Evolutionary conservation across 106 monocot genomes (phyloP).

Genomic region (Posidonia australis): DNA sequence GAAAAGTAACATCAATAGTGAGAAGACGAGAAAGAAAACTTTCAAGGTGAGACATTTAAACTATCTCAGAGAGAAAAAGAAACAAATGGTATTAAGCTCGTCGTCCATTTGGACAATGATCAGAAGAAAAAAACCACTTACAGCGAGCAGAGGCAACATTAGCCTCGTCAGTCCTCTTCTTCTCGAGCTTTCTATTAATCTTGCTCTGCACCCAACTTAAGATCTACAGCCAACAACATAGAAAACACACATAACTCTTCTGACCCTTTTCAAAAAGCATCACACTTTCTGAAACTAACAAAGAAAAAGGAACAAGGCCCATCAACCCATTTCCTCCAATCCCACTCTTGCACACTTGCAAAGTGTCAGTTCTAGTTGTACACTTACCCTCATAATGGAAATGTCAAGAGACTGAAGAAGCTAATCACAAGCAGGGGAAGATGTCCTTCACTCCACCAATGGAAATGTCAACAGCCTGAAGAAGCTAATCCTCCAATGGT

Average conservation of each 20-base stretch:
- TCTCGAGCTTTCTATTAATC: background rate
- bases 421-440: too few species aligned
- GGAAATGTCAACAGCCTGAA: too few species aligned
- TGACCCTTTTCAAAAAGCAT: too few species aligned
- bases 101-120: background rate
- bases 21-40: too few species aligned
- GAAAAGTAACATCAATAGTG: too few species aligned
- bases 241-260: background rate
- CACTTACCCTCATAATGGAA: conserved; percentile 5
- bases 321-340: background rate
- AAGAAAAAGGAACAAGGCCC: background rate
- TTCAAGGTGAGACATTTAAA: too few species aligned
- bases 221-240: conserved; percentile 3
- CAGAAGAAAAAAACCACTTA: background rate
- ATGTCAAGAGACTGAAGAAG: background rate
- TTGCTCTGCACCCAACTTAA: conserved; percentile 8
- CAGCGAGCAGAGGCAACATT: background rate
- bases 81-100: background rate
- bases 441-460: too few species aligned
- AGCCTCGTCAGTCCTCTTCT: conserved; percentile 5
- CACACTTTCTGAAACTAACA: too few species aligned
- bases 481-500: too few species aligned
- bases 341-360: background rate
- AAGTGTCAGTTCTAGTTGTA: background rate
- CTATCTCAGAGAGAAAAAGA: too few species aligned